Percentiles rank a stretch among this genome's conserved stretches.
Conservation (phyloP, 768 basidiomycete species). For the Saitozyma podzolica region DNA sequence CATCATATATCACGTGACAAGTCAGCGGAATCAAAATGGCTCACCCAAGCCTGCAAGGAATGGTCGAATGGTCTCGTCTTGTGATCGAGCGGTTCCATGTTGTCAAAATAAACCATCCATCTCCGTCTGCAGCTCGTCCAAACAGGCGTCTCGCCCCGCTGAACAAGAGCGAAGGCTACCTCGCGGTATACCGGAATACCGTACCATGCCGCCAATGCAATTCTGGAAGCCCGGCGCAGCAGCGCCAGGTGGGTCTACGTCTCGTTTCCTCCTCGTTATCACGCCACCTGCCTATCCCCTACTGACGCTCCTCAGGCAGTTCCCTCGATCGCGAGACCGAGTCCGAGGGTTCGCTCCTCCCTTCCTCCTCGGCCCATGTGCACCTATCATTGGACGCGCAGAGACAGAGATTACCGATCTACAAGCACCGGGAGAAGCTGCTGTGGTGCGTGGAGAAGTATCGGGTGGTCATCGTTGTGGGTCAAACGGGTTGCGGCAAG, state of each 20-base stretch:
- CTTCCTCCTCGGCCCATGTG: conserved; percentile 60
- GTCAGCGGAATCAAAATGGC: no score
- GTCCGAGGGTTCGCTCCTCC: conserved; percentile 69
- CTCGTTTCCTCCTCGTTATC: not conserved
- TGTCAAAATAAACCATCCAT: no score
- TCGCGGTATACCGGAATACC: no score
- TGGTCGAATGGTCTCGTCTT: no score
- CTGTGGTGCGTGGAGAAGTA: conserved; percentile 80
- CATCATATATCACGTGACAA: no score
- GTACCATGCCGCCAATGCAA: conserved; percentile 32
- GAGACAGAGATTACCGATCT: conserved; percentile 81
- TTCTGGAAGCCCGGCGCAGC: conserved; percentile 53
- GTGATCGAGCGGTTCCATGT: no score
- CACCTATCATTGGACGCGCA: conserved; percentile 70
- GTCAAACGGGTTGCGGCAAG: conserved; percentile 91
- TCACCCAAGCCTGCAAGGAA: no score
- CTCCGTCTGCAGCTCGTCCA: no score
- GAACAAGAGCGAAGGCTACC: no score
- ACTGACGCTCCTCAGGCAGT: conserved; percentile 59
- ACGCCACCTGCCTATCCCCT: not conserved
- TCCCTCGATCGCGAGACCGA: conserved; percentile 79
- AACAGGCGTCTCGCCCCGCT: no score
- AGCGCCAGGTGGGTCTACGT: conserved; percentile 40
- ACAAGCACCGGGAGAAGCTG: conserved; percentile 83
- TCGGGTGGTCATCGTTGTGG: conserved; percentile 83